phyloP scores from a whole-genome alignment of 306 rosid genomes.

The Parietaria judaica region DNA sequence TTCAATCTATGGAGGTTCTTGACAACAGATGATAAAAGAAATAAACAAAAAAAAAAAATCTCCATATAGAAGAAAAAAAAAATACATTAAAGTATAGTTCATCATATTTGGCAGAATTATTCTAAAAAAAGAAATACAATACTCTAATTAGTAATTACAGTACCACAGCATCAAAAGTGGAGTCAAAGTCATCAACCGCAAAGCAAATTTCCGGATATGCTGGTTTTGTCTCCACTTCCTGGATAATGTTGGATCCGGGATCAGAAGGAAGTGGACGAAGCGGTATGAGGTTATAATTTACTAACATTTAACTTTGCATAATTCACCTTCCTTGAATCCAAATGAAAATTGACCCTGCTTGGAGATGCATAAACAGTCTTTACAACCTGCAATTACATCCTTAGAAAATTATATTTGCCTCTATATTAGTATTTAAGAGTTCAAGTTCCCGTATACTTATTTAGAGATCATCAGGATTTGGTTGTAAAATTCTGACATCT shows the following conservation, averaged over 20 bases:
- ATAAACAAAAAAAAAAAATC: no score
- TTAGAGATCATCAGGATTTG: constrained; percentile 7
- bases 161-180: constrained; percentile 99
- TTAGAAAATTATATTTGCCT: constrained; percentile 15
- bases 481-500: constrained; percentile 1
- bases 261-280: constrained; percentile 23
- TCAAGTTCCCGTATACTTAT: neutral
- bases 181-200: constrained; percentile 96
- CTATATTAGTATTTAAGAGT: neutral
- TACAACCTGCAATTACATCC: constrained; percentile 55
- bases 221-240: constrained; percentile 98
- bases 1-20: neutral
- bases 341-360: constrained; percentile 85
- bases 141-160: neutral
- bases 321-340: constrained; percentile 77
- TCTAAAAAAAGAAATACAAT: no score
- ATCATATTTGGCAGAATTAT: no score
- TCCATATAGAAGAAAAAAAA: no score
- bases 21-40: neutral
- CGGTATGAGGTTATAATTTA: constrained; percentile 6
- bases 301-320: neutral
- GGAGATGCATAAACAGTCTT: constrained; percentile 98
- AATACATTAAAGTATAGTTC: no score
- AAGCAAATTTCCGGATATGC: constrained; percentile 99
- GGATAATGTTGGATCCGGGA: constrained; percentile 20